A percentile compares a stretch with the other conserved stretches of the same genome.
phyloP scores from a whole-genome alignment of 75 land plant genomes.

The Pinus tabuliformis region DNA sequence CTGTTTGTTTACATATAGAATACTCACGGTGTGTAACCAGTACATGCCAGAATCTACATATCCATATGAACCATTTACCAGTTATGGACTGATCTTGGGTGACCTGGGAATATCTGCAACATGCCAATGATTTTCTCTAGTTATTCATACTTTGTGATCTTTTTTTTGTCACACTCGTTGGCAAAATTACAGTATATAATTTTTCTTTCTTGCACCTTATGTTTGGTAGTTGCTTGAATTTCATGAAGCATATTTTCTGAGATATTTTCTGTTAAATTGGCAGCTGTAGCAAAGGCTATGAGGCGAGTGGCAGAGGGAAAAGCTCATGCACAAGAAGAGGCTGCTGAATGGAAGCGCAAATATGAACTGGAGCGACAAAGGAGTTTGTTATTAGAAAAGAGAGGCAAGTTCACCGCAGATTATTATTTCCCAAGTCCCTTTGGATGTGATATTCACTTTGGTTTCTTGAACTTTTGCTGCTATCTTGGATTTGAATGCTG shows the following conservation, averaged over 20 bases:
- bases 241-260: background rate
- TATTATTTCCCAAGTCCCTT: background rate
- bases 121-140: background rate
- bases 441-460: background rate
- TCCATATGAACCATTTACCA: background rate
- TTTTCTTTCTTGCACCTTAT: background rate
- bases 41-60: background rate
- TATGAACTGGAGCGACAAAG: slow-evolving; percentile 73
- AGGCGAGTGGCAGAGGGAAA: slow-evolving; percentile 79
- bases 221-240: background rate
- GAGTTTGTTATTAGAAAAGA: slow-evolving; percentile 16
- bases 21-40: background rate
- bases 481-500: background rate
- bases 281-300: slow-evolving; percentile 87
- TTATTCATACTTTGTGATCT: background rate
- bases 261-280: slow-evolving; percentile 8
- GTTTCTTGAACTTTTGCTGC: background rate
- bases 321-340: slow-evolving; percentile 84
- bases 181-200: background rate
- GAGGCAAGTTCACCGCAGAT: background rate
- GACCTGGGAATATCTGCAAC: background rate
- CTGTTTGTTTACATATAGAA: background rate
- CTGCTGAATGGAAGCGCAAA: slow-evolving; percentile 93
- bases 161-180: background rate
- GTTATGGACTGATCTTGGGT: background rate